phyloP scores from a whole-genome alignment of 495 filamentous ascomycete species.

The Podospora conica region DNA sequence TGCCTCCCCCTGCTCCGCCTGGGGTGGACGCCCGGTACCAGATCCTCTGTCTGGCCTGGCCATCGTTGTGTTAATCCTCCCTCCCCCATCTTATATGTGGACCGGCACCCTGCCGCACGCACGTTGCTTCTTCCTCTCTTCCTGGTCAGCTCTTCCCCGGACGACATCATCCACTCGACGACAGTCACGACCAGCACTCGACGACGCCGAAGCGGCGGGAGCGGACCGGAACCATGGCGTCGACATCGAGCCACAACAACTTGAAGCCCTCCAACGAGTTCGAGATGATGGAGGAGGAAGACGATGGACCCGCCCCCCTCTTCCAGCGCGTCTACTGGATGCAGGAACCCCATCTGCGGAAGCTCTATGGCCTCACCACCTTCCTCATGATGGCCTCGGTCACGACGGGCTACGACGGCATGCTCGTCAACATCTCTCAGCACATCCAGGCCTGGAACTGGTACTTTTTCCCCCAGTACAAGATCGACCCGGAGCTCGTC shows the following conservation, averaged over 20 bases:
- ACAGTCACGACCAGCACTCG: background rate
- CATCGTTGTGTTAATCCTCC: background rate
- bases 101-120: background rate
- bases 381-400: slow-evolving; percentile 58
- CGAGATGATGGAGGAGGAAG: slow-evolving; percentile 30
- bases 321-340: slow-evolving; percentile 57
- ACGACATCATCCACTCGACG: background rate
- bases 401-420: slow-evolving; percentile 62
- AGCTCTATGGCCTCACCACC: slow-evolving; percentile 49
- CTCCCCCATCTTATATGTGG: background rate
- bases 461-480: slow-evolving; percentile 43
- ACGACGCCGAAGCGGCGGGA: background rate
- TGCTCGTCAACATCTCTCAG: slow-evolving; percentile 54
- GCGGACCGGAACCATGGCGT: background rate
- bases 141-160: background rate
- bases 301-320: slow-evolving; percentile 41
- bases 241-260: slow-evolving; percentile 5
- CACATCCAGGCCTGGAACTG: slow-evolving; percentile 47
- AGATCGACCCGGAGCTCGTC: slow-evolving; percentile 25
- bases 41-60: background rate
- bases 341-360: slow-evolving; percentile 52
- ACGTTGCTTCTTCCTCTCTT: background rate
- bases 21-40: background rate
- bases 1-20: background rate
- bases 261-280: slow-evolving; percentile 23